Evolutionary conservation across 768 basidiomycete species (phyloP).

Genomic region (Hericium alpestre): DNA sequence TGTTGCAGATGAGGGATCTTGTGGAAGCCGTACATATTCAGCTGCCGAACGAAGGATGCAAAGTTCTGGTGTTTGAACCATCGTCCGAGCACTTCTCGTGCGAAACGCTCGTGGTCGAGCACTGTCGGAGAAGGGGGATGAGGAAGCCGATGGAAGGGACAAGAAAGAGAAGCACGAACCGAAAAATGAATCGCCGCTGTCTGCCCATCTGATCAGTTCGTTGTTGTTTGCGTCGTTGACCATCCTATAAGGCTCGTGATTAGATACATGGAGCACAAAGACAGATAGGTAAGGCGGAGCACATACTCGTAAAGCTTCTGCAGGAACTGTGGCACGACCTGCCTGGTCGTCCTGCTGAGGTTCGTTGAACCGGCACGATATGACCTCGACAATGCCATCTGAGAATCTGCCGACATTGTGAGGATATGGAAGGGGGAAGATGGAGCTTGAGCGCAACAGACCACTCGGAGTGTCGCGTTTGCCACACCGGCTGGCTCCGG

Average conservation of each 20-base stretch:
- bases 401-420: slow-evolving; percentile 40
- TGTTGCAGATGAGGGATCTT: slow-evolving; percentile 93
- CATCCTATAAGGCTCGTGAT: slow-evolving; percentile 97
- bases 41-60: slow-evolving; percentile 82
- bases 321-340: slow-evolving; percentile 70
- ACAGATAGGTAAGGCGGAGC: slow-evolving; percentile 86
- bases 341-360: slow-evolving; percentile 35
- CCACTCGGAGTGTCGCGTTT: not conserved
- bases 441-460: not conserved
- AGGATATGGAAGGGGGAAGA: not conserved
- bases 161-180: slow-evolving; percentile 71
- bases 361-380: slow-evolving; percentile 28
- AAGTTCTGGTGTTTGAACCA: slow-evolving; percentile 96
- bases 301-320: slow-evolving; percentile 89
- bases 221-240: slow-evolving; percentile 69
- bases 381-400: slow-evolving; percentile 39
- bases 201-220: slow-evolving; percentile 74
- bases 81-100: slow-evolving; percentile 77
- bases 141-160: slow-evolving; percentile 35
- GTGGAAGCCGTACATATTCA: slow-evolving; percentile 96
- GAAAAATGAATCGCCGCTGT: slow-evolving; percentile 79
- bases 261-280: slow-evolving; percentile 71
- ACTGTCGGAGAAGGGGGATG: slow-evolving; percentile 39
- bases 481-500: not conserved
- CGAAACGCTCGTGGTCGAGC: slow-evolving; percentile 73